A percentile compares a stretch with the other conserved stretches of the same genome.
phyloP scores from a whole-genome alignment of 2,329 filamentous ascomycete genomes.

The Colletotrichum chlorophyti region DNA sequence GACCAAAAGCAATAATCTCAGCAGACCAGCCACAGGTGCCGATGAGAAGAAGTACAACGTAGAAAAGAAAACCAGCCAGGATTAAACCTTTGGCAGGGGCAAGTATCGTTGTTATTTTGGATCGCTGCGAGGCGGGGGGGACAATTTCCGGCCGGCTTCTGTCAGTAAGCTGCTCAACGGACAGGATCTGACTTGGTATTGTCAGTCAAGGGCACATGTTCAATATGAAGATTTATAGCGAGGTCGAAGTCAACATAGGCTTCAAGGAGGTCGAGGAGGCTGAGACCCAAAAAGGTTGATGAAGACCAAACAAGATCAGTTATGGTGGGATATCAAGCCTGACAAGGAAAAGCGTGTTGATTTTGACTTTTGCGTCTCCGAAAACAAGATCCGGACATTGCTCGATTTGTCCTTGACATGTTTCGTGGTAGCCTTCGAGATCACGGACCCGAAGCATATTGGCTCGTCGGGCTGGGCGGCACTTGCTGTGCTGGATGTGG shows the following conservation, averaged over 20 bases:
- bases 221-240: neutral
- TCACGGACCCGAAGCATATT: slow-evolving; percentile 12
- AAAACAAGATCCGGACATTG: slow-evolving; percentile 25
- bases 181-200: too few species aligned
- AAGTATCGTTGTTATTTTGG: too few species aligned
- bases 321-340: slow-evolving; percentile 22
- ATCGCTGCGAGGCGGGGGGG: too few species aligned
- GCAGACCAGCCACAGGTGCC: too few species aligned
- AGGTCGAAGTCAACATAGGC: neutral
- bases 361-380: slow-evolving; percentile 27
- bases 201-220: too few species aligned
- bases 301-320: slow-evolving; percentile 6
- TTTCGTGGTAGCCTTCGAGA: slow-evolving; percentile 17
- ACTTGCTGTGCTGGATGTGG: slow-evolving; percentile 13
- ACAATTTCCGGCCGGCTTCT: too few species aligned
- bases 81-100: too few species aligned
- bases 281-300: slow-evolving; percentile 6
- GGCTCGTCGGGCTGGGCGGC: slow-evolving; percentile 14
- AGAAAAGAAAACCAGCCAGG: too few species aligned
- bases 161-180: too few species aligned
- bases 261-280: slow-evolving; percentile 23
- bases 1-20: too few species aligned
- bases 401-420: slow-evolving; percentile 29
- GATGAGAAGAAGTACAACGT: too few species aligned
- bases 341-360: slow-evolving; percentile 24